Percentiles rank a stretch among this genome's conserved stretches.
phyloP scores from a whole-genome alignment of 208 protist genomes.

The Trypanosoma avium region DNA sequence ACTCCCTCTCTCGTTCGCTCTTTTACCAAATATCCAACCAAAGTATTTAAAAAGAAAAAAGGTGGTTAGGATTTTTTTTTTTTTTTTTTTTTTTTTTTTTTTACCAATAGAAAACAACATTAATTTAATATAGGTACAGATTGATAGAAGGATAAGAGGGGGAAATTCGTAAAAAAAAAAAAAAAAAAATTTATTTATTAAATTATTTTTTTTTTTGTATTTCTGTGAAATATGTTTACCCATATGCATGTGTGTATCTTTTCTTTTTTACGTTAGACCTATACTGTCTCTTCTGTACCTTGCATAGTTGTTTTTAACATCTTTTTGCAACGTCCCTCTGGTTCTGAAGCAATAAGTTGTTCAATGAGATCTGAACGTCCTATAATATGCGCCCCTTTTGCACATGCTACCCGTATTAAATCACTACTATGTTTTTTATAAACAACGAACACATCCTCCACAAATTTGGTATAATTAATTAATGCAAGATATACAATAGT shows the following conservation, averaged over 20 bases:
- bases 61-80: too few relatives aligned
- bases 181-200: too few relatives aligned
- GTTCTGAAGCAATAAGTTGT: constrained; percentile 62
- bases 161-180: too few relatives aligned
- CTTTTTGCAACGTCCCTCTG: constrained; percentile 68
- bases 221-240: too few relatives aligned
- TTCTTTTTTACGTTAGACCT: background rate
- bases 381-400: constrained; percentile 80
- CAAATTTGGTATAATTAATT: constrained; percentile 67
- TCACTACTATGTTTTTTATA: constrained; percentile 78
- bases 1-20: too few relatives aligned
- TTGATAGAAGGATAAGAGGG: too few relatives aligned
- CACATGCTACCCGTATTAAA: constrained; percentile 83
- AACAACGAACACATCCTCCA: constrained; percentile 77
- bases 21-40: too few relatives aligned
- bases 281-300: background rate
- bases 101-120: too few relatives aligned
- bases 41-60: too few relatives aligned
- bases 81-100: too few relatives aligned
- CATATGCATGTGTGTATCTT: background rate
- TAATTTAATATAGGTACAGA: too few relatives aligned
- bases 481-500: constrained; percentile 89
- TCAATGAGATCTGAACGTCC: constrained; percentile 72
- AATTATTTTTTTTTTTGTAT: too few relatives aligned
- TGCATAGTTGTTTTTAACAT: constrained; percentile 43